Evolutionary conservation across 2,329 filamentous ascomycete species (phyloP).

Genomic region (Paecilomyces dactylethromorphus): DNA sequence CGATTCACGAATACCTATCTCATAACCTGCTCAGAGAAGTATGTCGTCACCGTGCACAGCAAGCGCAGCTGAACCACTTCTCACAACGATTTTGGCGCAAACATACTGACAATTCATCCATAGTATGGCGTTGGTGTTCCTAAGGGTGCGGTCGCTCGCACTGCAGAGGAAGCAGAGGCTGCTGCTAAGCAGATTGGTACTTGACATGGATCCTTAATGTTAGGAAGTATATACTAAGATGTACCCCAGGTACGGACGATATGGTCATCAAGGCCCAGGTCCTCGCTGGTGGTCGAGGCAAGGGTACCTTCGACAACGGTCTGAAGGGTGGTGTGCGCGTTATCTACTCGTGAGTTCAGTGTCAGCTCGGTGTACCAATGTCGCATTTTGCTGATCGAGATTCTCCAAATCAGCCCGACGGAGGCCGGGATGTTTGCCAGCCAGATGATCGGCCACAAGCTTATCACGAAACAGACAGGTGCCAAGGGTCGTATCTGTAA

Average conservation of each 20-base stretch:
- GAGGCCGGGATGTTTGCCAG: conserved; percentile 95
- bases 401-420: conserved; percentile 53
- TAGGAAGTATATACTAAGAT: conserved; percentile 2
- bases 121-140: conserved; percentile 94
- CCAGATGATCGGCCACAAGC: conserved; percentile 99
- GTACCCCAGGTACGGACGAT: conserved; percentile 63
- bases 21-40: conserved; percentile 75
- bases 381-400: neutral
- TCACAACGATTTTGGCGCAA: neutral
- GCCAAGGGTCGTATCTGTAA: conserved; percentile 90
- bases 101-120: conserved; percentile 3
- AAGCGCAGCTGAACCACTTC: neutral
- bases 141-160: conserved; percentile 78
- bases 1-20: conserved; percentile 97
- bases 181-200: conserved; percentile 83
- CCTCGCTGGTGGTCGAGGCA: conserved; percentile 93
- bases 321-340: conserved; percentile 98
- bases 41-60: conserved; percentile 18
- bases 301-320: conserved; percentile 96
- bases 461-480: conserved; percentile 99
- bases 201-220: conserved; percentile 8
- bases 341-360: conserved; percentile 72
- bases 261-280: conserved; percentile 99
- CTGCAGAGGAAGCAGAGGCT: conserved; percentile 78
- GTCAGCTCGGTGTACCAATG: neutral